Base-by-base conservation (phyloP, 139 green algal species). In the Nannochloris sp. region DNA sequence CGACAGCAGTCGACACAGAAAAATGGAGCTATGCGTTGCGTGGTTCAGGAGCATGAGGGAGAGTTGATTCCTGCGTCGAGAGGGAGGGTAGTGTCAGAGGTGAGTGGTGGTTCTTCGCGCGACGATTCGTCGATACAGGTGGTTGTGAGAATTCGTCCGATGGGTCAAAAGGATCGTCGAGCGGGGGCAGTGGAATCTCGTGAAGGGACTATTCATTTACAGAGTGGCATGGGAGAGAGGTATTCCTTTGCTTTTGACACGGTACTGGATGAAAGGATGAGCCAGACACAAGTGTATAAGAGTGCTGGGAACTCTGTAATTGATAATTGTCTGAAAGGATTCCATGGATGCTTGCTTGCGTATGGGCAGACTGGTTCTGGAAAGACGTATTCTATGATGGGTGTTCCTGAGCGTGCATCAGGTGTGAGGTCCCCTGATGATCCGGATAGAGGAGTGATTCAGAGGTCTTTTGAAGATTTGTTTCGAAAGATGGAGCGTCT, bases 321-420 rank as follows among this genome's bases (percentile, higher is more conserved):
- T 40, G 50, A 75, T 2, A 89, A 92, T 68, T 79, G 92, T 26
- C 63, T 92, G 17, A 74, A 71, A 17, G 74, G 76, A 28, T 92
- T 94, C 76, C 93, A 94, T 77, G 80, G 81, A 57, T 95, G 89
- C 0, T 85, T 98, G 0, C 96, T 98, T 77, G 92, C 92, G 0
- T 98, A 98, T 68, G 92, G 92, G 3, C 93, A 97, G 76, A 98
- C 92, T 28, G 89, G 77, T 65, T 88, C 72, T 25, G 92, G 92
- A 49, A 98, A 98, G 72, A 98, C 92, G 2, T 83, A 95, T 73
- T 98, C 93, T 11, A 98, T 98, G 89, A 70, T 85, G 59, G 84
- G 82, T 6, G 17, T 44, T 8, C 49, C 56, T 25, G 40, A 66
- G 2, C 40, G 31, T 12, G 20, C 25, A 77, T 23, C 14, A 29